phyloP scores from a whole-genome alignment of 768 basidiomycete genomes.

The Psilocybe azurescens region DNA sequence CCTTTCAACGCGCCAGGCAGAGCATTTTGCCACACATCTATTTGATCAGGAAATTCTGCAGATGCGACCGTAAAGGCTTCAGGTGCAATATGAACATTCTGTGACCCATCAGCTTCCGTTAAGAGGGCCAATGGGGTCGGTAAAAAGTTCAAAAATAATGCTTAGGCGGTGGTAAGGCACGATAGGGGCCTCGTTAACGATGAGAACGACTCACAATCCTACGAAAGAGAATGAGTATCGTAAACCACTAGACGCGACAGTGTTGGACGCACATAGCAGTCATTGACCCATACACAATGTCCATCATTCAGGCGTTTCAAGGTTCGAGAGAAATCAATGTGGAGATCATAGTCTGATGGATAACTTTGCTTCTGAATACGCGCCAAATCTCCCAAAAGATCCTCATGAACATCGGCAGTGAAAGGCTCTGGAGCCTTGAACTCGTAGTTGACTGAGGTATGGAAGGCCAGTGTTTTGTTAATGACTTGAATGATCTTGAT shows the following conservation, averaged over 20 bases:
- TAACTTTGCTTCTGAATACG: conserved; percentile 51
- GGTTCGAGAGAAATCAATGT: conserved; percentile 60
- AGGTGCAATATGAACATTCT: conserved; percentile 59
- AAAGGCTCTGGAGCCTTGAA: conserved; percentile 59
- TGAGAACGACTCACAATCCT: conserved; percentile 43
- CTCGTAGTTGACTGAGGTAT: conserved; percentile 67
- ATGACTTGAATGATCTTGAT: conserved; percentile 61
- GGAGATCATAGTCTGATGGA: conserved; percentile 58
- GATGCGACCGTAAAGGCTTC: conserved; percentile 59
- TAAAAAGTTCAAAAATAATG: conserved; percentile 51
- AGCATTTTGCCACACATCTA: conserved; percentile 61
- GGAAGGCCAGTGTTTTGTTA: conserved; percentile 65
- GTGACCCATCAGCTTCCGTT: conserved; percentile 47
- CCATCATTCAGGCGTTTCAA: conserved; percentile 64
- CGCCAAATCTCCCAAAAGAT: conserved; percentile 55
- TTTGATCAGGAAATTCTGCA: conserved; percentile 57
- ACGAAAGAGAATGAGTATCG: background rate
- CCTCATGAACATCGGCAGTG: conserved; percentile 58
- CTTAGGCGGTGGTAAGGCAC: conserved; percentile 25
- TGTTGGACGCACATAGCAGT: conserved; percentile 44
- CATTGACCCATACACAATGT: conserved; percentile 59
- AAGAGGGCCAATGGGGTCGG: conserved; percentile 55
- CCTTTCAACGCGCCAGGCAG: conserved; percentile 53
- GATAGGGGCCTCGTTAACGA: background rate
- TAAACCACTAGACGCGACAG: background rate